Base-by-base conservation (phyloP, 176 grass and related monocot genomes). In the Saccharum officinarum region DNA sequence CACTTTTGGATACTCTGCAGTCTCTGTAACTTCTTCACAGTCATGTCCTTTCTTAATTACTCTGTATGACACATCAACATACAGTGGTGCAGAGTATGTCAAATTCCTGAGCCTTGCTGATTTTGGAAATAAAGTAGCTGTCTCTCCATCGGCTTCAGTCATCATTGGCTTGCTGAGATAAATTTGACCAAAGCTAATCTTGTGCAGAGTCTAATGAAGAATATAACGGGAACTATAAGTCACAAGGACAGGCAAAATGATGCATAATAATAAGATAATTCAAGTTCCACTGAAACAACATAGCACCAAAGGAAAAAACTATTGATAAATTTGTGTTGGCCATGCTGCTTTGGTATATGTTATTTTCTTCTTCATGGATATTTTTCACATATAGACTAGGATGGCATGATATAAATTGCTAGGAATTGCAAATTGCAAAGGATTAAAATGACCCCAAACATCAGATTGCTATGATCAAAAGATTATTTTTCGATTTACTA, bases 41-140 rank as follows among this genome's bases (percentile, higher is more conserved):
- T 99, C 97, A 69, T 99, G 94, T n/a, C 93, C 97, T 87, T 99
- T 96, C 83, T 96, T 99, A 70, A 96, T 86, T 81, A 99, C 92
- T 86, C 92, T 90, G 64, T 96, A 94, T 34, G 94, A 94, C 57
- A 99, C 93, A 77, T 99, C 97, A 30, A 96, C 97, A 88, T 99
- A 99, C 23, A 99, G 79, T 34, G 92, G 93, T 42, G 97, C 97
- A 1, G 97, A 99, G 79, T 99, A 99, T 33, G 97, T 99, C 67
- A 96, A 68, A 78, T 99, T 99, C 63, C 97, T 91, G 44, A 99
- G 86, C 41, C 97, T 92, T 83, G 97, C 97, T 55, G 94, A 91
- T 91, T 99, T 96, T 42, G 97, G 93, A 82, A 99, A 96, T 38
- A 99, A 88, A 41, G 93, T 99, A 46, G 94, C 94, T 17, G 97